A percentile compares a stretch with the other conserved stretches of the same genome.
Evolutionary conservation across 2,329 filamentous ascomycete species (phyloP).

Genomic region (Aspergillus luchuensis): DNA sequence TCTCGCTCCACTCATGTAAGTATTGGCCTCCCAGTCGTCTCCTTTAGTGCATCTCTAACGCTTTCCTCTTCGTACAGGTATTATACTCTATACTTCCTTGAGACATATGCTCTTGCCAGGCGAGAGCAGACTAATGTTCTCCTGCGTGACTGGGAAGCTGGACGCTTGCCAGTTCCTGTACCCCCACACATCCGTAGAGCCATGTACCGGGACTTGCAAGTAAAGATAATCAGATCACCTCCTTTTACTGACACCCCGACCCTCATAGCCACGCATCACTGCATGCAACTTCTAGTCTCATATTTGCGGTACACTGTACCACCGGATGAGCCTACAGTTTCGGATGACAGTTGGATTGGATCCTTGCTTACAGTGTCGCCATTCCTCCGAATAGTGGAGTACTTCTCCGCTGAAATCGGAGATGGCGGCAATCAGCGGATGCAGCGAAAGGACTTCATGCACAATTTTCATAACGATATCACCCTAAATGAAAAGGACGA

Average conservation of each 20-base stretch:
- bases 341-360: constrained; percentile 44
- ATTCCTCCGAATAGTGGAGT: constrained; percentile 44
- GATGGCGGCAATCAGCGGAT: constrained; percentile 43
- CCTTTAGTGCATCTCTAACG: background rate
- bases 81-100: constrained; percentile 45
- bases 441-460: constrained; percentile 48
- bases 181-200: constrained; percentile 34
- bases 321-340: constrained; percentile 32
- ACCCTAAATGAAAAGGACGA: constrained; percentile 40
- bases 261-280: constrained; percentile 46
- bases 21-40: background rate
- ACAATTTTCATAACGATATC: constrained; percentile 46
- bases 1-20: constrained; percentile 46
- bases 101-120: constrained; percentile 42
- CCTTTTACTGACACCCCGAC: constrained; percentile 45
- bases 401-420: constrained; percentile 48
- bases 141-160: constrained; percentile 42
- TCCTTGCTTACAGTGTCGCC: constrained; percentile 44
- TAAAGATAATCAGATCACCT: constrained; percentile 40
- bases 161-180: constrained; percentile 41
- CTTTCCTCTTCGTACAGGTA: constrained; percentile 32
- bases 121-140: constrained; percentile 41
- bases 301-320: constrained; percentile 43
- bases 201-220: constrained; percentile 42
- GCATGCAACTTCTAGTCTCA: constrained; percentile 43